Conservation (phyloP, 176 grass and related monocot species). For the Carex myosuroides region DNA sequence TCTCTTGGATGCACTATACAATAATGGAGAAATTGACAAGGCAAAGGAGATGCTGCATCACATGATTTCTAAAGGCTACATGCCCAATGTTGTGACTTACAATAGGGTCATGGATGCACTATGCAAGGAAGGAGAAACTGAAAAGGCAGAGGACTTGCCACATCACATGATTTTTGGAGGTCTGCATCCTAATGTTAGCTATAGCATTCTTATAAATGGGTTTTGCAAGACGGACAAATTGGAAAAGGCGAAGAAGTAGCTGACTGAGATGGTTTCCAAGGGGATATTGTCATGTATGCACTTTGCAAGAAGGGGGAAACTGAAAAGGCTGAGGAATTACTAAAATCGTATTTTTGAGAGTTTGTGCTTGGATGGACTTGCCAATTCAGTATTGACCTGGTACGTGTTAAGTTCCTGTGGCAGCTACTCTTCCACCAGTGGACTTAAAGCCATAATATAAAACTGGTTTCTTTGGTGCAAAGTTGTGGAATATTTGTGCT, state of each 20-base stretch:
- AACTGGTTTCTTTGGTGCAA: too few species aligned
- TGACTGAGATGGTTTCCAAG: not conserved
- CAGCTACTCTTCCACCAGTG: too few species aligned
- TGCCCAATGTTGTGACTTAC: not conserved
- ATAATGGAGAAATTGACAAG: not conserved
- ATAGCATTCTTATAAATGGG: not conserved
- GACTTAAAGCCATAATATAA: too few species aligned
- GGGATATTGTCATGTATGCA: not conserved
- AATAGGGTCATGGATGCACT: not conserved
- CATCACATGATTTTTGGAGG: not conserved
- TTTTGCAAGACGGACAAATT: not conserved
- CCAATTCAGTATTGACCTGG: too few species aligned
- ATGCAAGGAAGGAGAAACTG: not conserved
- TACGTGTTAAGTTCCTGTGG: too few species aligned
- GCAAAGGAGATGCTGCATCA: not conserved
- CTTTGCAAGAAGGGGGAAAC: slow-evolving; percentile 3
- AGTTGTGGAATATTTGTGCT: too few species aligned
- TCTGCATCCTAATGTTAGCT: not conserved
- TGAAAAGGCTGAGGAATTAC: not conserved
- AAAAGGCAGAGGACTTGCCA: not conserved
- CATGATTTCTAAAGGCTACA: not conserved
- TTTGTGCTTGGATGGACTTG: too few species aligned
- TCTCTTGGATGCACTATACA: not conserved
- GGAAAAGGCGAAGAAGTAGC: not conserved
- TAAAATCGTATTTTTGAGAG: not conserved